Base-by-base conservation (phyloP, 2,329 filamentous ascomycete species). In the Stachybotrys chlorohalonatus region DNA sequence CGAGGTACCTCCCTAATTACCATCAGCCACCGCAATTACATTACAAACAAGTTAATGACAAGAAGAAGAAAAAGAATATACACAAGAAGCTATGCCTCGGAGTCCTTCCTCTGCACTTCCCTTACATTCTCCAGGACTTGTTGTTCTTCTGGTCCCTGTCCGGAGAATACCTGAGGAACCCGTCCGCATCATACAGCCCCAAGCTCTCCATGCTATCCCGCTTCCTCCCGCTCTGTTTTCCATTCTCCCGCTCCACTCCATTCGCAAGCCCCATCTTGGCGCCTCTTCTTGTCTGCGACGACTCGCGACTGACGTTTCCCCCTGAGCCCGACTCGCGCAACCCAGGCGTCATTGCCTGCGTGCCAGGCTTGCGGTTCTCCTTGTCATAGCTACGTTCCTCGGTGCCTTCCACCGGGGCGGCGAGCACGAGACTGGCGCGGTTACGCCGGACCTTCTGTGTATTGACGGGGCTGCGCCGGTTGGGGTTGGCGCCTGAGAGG, bases 181-280 rank as follows among this genome's bases (percentile, higher is more conserved):
- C 76, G 31, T 78, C 73, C 51, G 68, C 63, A 56, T 78, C 75
- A 56, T 78, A 78, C 51, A 76, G 53, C 1, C 71, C 72, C 32
- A 73, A 55, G 39, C 72, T 77, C 17, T 75, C 73, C 1, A 66
- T 61, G 15, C 73, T 74, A 17, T 57, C 58, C 1, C 65, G 57
- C 31, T 59, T 51, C 36, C 58, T 58, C n/a, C 24, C 4, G 24
- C 24, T 24, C 2, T 4, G 24, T 24, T 24, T 24, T 24, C 24
- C 24, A 24, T 24, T 24, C 24, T 24, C 24, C 24, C 24, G 24
- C 24, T 24, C 24, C 24, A 24, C 24, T 4, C 24, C 24, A 24
- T 24, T 2, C 24, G 24, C 24, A 24, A 24, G 24, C 24, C 24
- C 24, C 24, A 24, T 24, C 24, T 24, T 24, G 24, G 24, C 15